phyloP scores from a whole-genome alignment of 352 stramenopile genomes.

The Pythium sukuiense region DNA sequence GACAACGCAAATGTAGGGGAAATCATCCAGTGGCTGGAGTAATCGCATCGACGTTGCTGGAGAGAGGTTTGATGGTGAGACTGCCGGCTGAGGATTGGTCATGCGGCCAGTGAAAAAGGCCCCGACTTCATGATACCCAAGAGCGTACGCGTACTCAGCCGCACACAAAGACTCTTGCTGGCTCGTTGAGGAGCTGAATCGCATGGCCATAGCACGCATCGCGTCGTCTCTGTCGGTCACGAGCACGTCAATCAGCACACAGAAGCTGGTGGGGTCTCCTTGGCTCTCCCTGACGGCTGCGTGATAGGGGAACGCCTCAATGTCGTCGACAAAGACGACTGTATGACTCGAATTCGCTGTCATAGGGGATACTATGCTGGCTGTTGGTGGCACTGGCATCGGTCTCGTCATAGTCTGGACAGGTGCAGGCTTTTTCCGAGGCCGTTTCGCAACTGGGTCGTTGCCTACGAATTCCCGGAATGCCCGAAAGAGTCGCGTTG shows the following conservation, averaged over 20 bases:
- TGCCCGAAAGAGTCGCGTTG: not conserved
- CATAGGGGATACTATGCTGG: too few relatives aligned
- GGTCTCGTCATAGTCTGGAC: too few relatives aligned
- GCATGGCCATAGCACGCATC: not conserved
- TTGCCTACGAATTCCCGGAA: not conserved
- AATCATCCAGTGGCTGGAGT: not conserved
- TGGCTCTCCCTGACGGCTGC: not conserved
- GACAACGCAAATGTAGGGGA: not conserved
- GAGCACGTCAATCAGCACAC: not conserved
- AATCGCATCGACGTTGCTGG: not conserved
- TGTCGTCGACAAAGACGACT: not conserved
- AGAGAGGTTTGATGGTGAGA: too few relatives aligned
- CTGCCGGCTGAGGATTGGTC: too few relatives aligned
- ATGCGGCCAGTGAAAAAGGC: not conserved
- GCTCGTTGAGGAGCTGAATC: not conserved
- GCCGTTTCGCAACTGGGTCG: too few relatives aligned
- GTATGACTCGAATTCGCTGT: not conserved
- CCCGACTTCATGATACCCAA: not conserved
- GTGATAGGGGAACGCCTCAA: not conserved
- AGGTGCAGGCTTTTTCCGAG: not conserved
- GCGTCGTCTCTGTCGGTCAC: not conserved
- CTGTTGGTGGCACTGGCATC: too few relatives aligned
- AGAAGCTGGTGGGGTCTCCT: not conserved
- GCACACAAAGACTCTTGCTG: not conserved
- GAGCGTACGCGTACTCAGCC: not conserved